Base-by-base conservation (phyloP, 192 early-diverging fungal species). In the Podila epigama region DNA sequence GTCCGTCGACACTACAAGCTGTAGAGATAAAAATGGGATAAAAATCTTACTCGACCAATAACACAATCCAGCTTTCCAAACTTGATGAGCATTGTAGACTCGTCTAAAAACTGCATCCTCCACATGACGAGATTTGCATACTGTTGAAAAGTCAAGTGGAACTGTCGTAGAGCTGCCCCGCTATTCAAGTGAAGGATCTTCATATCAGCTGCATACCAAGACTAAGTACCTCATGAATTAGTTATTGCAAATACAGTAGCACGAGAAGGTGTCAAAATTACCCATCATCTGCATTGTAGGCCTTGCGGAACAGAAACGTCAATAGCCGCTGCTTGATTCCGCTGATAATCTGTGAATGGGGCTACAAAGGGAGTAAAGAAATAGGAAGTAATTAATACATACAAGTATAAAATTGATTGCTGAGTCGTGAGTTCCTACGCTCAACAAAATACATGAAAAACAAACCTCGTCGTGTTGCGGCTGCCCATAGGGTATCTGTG, bases 271-370 rank as follows among this genome's bases (percentile, higher is more conserved):
- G 8, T 22, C 8, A 36, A 31, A 16, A 80, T 68, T 71, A 78
- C 73, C 73, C 63, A 42, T 82, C 84, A 37, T 83, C 75, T 4
- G 71, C 72, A 50, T 70, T 65, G 32, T 65, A 58, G 4, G 92
- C 91, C 56, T 86, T 77, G 33, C 81, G 78, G 63, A 82, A 92
- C 13, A 93, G 68, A 73, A 80, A 91, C 0, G 87, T 53, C 86
- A 93, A 81, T 7, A 92, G 64, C 10, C 87, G 83, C 56, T 93
- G 92, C 64, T 91, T 88, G 44, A 93, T 69, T 2, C 92, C 92
- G 57, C 88, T 84, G 28, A 91, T 71, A 25, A 54, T 82, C 36
- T 66, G 63, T 25, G 75, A 58, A 25, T 68, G 53, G 20, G 64
- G 68, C 69, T 69, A 61, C 27, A 40, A 57, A 39, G 4, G 16